Evolutionary conservation across 768 basidiomycete species (phyloP).

Genomic region (Hydnum rufescens): DNA sequence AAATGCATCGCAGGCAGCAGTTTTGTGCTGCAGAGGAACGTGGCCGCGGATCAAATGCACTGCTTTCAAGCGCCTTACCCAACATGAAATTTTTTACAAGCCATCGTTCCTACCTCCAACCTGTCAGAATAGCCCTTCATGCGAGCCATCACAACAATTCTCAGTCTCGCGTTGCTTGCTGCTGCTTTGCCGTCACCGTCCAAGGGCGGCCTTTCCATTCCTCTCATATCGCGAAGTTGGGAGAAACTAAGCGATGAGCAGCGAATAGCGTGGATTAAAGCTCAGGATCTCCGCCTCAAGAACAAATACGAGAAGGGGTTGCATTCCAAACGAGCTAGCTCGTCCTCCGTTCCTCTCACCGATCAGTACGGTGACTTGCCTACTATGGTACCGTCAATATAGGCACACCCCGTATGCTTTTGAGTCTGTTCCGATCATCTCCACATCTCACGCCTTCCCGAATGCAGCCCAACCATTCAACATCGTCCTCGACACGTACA

Average conservation of each 20-base stretch:
- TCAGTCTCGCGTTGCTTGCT: too few species aligned
- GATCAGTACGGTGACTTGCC: background rate
- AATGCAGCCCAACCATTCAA: constrained; percentile 58
- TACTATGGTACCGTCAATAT: background rate
- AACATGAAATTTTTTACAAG: too few species aligned
- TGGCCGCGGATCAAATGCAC: too few species aligned
- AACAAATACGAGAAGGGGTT: background rate
- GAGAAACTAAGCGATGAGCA: background rate
- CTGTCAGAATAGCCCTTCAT: too few species aligned
- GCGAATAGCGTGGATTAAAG: background rate
- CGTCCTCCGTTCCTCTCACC: background rate
- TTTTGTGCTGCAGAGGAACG: too few species aligned
- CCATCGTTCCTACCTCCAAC: too few species aligned
- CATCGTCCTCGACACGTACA: constrained; percentile 83
- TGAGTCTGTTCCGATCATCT: constrained; percentile 26
- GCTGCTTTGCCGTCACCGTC: too few species aligned
- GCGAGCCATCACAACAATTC: too few species aligned
- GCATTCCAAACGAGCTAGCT: background rate
- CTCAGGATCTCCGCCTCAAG: constrained; percentile 13
- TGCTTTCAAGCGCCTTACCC: too few species aligned
- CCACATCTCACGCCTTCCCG: constrained; percentile 55
- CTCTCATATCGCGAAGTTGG: background rate
- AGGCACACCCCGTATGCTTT: constrained; percentile 13
- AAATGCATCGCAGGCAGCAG: too few species aligned
- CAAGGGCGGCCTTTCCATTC: too few species aligned